These are phyloP conservation scores for Spergularia marina DNA, from an alignment of 148 eudicot genomes.

Conservation along the genomic window DNA sequence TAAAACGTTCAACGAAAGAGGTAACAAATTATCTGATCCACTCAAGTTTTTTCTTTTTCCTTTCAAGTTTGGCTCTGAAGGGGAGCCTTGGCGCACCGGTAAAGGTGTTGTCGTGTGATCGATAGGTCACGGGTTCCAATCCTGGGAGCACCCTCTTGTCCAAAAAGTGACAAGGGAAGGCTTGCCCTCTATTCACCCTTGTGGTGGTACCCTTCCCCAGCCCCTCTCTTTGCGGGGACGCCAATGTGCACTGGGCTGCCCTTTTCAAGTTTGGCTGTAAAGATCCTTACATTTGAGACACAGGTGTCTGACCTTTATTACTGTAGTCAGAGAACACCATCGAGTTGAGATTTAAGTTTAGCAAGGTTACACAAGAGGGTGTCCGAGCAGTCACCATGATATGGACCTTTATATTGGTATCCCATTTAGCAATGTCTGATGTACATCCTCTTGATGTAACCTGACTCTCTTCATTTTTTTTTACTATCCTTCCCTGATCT, in stretches of 20 bases:
- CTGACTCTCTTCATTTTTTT: slow-evolving; percentile 1
- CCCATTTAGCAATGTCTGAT: not conserved
- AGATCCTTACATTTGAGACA: not conserved
- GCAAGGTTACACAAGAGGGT: not conserved
- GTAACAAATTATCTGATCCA: slow-evolving; percentile 30
- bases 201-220: too few relatives aligned
- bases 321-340: not conserved
- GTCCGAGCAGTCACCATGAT: not conserved
- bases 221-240: too few relatives aligned
- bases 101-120: too few relatives aligned
- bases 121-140: too few relatives aligned
- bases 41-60: not conserved
- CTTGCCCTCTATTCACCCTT: too few relatives aligned
- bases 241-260: too few relatives aligned
- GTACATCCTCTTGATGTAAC: not conserved
- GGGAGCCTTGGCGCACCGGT: too few relatives aligned
- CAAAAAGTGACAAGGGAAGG: too few relatives aligned
- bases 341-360: not conserved
- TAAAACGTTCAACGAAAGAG: slow-evolving; percentile 75
- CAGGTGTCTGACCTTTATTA: not conserved
- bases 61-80: not conserved
- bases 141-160: too few relatives aligned
- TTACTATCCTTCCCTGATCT: not conserved
- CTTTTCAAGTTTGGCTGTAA: not conserved
- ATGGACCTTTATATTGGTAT: not conserved